phyloP scores from a whole-genome alignment of 441 rosid genomes.

The Syzygium malaccense region DNA sequence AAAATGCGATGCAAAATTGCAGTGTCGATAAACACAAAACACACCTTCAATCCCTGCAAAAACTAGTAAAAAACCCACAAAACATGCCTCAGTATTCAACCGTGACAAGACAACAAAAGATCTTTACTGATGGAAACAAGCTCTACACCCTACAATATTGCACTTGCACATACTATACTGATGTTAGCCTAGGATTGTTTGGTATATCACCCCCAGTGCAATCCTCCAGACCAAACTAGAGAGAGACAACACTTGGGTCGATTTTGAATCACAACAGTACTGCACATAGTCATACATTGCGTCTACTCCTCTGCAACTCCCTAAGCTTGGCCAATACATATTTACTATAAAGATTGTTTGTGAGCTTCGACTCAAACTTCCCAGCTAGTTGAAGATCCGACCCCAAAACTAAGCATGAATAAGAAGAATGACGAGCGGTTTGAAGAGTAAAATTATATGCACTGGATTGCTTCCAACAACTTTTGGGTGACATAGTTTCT shows the following conservation, averaged over 20 bases:
- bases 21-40: not conserved
- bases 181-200: not conserved
- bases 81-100: not conserved
- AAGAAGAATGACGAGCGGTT: not conserved
- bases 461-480: not conserved
- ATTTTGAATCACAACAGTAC: not conserved
- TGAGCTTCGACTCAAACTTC: not conserved
- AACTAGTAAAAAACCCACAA: not conserved
- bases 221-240: not conserved
- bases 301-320: not conserved
- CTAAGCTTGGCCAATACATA: not conserved
- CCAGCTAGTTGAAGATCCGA: not conserved
- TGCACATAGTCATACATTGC: not conserved
- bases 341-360: not conserved
- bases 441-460: not conserved
- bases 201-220: not conserved
- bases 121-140: not conserved
- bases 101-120: not conserved
- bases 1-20: not conserved
- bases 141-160: not conserved
- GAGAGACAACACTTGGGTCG: too few relatives aligned
- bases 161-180: not conserved
- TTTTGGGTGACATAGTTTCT: slow-evolving; percentile 67
- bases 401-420: not conserved
- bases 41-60: not conserved